phyloP scores from a whole-genome alignment of 331 rosid genomes.

The Arachis monticola region DNA sequence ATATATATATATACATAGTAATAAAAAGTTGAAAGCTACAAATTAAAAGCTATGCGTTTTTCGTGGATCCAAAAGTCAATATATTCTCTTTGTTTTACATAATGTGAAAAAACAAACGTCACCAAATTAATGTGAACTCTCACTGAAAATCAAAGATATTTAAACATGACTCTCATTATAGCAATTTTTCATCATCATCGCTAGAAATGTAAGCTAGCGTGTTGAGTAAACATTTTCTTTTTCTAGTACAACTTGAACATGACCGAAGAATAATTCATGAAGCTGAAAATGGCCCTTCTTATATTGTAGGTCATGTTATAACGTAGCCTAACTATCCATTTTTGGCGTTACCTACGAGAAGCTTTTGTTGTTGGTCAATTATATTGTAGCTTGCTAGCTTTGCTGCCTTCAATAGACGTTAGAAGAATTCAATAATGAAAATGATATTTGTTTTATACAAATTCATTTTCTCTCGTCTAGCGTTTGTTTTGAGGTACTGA shows the following conservation, averaged over 20 bases:
- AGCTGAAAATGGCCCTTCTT: neutral
- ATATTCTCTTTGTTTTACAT: slow-evolving; percentile 34
- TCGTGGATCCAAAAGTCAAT: neutral
- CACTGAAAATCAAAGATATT: neutral
- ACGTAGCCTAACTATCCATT: slow-evolving; percentile 1
- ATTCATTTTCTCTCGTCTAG: too few relatives aligned
- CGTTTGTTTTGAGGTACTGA: too few relatives aligned
- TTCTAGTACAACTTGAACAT: neutral
- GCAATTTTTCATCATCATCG: neutral
- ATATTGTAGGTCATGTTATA: neutral
- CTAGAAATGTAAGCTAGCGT: slow-evolving; percentile 1
- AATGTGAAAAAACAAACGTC: slow-evolving; percentile 2
- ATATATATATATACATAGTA: neutral
- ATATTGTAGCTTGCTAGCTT: neutral
- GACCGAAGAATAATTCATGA: neutral
- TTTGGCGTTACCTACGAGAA: neutral
- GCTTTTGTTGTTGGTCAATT: neutral
- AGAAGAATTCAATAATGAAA: neutral
- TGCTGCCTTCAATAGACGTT: neutral
- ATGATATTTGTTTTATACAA: too few relatives aligned
- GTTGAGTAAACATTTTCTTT: neutral
- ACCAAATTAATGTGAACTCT: slow-evolving; percentile 18
- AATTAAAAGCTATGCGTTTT: neutral
- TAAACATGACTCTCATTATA: neutral
- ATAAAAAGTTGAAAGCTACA: slow-evolving; percentile 11